These are phyloP conservation scores for Xylaria sp. DNA, from an alignment of 2,329 filamentous ascomycete genomes.

Conservation along the genomic window DNA sequence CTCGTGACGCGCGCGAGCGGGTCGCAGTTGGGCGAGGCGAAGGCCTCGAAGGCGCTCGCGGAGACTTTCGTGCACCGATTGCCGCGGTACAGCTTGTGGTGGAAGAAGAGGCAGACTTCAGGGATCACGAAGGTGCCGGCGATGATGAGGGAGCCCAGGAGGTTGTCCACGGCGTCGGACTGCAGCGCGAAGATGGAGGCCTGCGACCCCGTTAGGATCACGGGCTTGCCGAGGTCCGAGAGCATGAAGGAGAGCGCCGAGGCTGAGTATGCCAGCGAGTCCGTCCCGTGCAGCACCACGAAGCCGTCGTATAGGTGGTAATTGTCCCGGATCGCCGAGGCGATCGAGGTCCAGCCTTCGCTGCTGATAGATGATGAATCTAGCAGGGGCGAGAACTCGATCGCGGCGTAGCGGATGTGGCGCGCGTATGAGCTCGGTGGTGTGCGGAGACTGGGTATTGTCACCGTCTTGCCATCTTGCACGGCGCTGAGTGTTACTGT, in stretches of 20 bases:
- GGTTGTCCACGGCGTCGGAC: slow-evolving; percentile 90
- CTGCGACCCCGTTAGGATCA: slow-evolving; percentile 85
- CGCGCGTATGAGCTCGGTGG: slow-evolving; percentile 83
- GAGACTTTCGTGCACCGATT: slow-evolving; percentile 91
- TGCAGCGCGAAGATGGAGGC: slow-evolving; percentile 91
- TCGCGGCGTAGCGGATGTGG: slow-evolving; percentile 83
- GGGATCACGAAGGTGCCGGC: slow-evolving; percentile 93
- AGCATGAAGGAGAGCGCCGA: slow-evolving; percentile 95
- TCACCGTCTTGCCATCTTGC: slow-evolving; percentile 60
- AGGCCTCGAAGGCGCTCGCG: slow-evolving; percentile 86
- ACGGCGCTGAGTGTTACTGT: slow-evolving; percentile 63
- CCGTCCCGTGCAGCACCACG: slow-evolving; percentile 89
- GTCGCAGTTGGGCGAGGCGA: slow-evolving; percentile 86
- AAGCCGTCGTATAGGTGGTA: slow-evolving; percentile 92
- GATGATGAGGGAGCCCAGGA: slow-evolving; percentile 87
- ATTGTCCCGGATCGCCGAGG: slow-evolving; percentile 81
- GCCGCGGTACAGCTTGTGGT: slow-evolving; percentile 88
- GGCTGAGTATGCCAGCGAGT: slow-evolving; percentile 88
- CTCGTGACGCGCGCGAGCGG: slow-evolving; percentile 85
- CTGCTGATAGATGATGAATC: slow-evolving; percentile 93
- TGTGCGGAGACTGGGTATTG: slow-evolving; percentile 78
- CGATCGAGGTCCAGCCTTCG: slow-evolving; percentile 86
- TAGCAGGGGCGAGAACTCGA: slow-evolving; percentile 85
- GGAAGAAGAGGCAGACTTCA: slow-evolving; percentile 94
- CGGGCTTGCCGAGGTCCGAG: slow-evolving; percentile 84